A percentile compares a stretch with the other conserved stretches of the same genome.
phyloP scores from a whole-genome alignment of 129 eudicot species.

The Helichrysum umbraculigerum region DNA sequence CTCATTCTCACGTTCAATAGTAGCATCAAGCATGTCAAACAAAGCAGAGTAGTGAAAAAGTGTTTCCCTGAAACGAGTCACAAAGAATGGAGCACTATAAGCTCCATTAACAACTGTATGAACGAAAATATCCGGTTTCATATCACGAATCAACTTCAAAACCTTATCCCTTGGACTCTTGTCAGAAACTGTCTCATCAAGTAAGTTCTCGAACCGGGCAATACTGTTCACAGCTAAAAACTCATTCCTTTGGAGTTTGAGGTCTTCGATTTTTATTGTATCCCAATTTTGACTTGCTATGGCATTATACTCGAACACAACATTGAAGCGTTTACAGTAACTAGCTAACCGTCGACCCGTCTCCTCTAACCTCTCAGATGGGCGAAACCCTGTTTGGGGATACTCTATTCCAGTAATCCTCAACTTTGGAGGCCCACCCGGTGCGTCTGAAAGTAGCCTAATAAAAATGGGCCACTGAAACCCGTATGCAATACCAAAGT shows the following conservation, averaged over 20 bases:
- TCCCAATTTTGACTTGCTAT: conserved; percentile 65
- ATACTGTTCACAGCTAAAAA: conserved; percentile 53
- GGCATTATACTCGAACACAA: conserved; percentile 50
- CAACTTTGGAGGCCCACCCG: conserved; percentile 46
- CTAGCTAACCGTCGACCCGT: conserved; percentile 48
- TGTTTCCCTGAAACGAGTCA: conserved; percentile 56
- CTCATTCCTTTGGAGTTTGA: conserved; percentile 51
- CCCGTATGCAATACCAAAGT: conserved; percentile 59
- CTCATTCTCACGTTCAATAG: conserved; percentile 38
- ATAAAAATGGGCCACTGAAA: conserved; percentile 69
- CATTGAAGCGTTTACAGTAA: conserved; percentile 49
- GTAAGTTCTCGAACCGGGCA: conserved; percentile 38
- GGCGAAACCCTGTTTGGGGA: conserved; percentile 56
- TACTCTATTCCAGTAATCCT: conserved; percentile 62
- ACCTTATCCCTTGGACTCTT: conserved; percentile 49
- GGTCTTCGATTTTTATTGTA: conserved; percentile 41
- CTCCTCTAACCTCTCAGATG: conserved; percentile 50
- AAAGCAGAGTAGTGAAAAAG: conserved; percentile 56
- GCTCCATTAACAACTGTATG: conserved; percentile 49
- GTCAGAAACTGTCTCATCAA: conserved; percentile 46
- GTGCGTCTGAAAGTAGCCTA: conserved; percentile 36
- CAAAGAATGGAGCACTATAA: conserved; percentile 54
- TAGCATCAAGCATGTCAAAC: conserved; percentile 61
- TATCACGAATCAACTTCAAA: conserved; percentile 43
- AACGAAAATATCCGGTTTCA: conserved; percentile 48